Percentiles rank a stretch among this genome's conserved stretches.
Evolutionary conservation across 2,329 filamentous ascomycete species (phyloP).

Genomic region (Ophioceras dolichostomum): DNA sequence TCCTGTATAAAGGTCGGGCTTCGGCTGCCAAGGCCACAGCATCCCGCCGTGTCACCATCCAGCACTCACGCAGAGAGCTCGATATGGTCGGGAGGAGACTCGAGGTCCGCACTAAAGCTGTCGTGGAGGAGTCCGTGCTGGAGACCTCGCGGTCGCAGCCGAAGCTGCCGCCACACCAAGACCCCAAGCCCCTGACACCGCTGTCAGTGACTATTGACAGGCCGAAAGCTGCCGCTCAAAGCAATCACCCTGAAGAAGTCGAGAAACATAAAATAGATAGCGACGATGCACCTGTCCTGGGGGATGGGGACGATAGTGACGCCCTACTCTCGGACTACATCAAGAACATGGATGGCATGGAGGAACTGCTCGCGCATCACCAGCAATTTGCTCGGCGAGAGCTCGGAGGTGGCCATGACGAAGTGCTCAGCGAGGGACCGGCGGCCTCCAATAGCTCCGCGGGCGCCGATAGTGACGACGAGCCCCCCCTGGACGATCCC

Average conservation of each 20-base stretch:
- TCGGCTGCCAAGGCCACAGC: background rate
- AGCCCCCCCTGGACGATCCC: conserved; percentile 1
- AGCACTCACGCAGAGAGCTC: background rate
- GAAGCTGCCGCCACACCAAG: too few relatives aligned
- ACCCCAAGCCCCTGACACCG: too few relatives aligned
- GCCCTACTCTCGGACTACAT: conserved; percentile 59
- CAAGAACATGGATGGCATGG: conserved; percentile 43
- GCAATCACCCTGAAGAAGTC: too few relatives aligned
- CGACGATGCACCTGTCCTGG: too few relatives aligned
- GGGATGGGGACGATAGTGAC: conserved; percentile 27
- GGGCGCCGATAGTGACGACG: background rate
- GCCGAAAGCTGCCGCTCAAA: background rate
- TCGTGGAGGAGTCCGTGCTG: background rate
- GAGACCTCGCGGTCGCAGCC: background rate
- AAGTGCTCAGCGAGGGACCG: background rate
- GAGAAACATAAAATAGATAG: too few relatives aligned
- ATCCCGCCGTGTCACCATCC: background rate
- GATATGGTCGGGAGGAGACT: conserved; percentile 4
- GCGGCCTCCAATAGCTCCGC: conserved; percentile 9
- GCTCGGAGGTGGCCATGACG: conserved; percentile 28
- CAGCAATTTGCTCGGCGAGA: conserved; percentile 22
- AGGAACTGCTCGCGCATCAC: conserved; percentile 8
- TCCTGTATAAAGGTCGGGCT: conserved; percentile 42
- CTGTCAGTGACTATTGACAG: too few relatives aligned
- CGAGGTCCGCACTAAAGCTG: background rate